phyloP scores from a whole-genome alignment of 2,329 filamentous ascomycete species.

The Penicillium nordicum region DNA sequence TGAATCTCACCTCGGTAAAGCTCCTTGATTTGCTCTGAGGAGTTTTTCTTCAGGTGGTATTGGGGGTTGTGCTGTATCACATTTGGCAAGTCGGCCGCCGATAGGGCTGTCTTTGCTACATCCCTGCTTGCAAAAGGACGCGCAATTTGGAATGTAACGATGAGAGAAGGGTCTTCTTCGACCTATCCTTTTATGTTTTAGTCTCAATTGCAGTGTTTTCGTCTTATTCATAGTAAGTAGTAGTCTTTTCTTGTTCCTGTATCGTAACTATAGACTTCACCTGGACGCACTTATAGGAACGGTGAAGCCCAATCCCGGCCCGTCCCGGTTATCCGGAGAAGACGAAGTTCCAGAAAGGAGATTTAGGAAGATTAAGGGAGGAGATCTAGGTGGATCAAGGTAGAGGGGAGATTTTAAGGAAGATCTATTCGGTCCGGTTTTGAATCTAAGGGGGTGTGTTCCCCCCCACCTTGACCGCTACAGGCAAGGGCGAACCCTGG shows the following conservation, averaged over 20 bases:
- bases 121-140: slow-evolving; percentile 11
- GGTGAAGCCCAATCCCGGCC: slow-evolving; percentile 8
- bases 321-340: slow-evolving; percentile 7
- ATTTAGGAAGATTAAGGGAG: too few relatives aligned
- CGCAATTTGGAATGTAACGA: slow-evolving; percentile 18
- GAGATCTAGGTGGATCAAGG: neutral
- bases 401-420: neutral
- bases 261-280: neutral
- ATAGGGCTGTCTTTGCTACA: slow-evolving; percentile 7
- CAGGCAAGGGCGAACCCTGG: slow-evolving; percentile 7
- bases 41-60: neutral
- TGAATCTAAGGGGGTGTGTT: neutral
- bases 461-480: slow-evolving; percentile 2
- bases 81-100: neutral
- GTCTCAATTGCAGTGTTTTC: neutral
- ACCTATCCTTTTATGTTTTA: neutral
- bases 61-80: neutral
- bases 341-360: neutral
- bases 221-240: neutral
- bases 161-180: neutral
- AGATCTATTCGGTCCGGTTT: neutral
- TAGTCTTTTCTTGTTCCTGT: neutral
- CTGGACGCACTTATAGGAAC: neutral
- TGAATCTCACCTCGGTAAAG: slow-evolving; percentile 4
- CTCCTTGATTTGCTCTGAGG: neutral